Percentiles rank a stretch among this genome's conserved stretches.
phyloP scores from a whole-genome alignment of 768 basidiomycete species.

The Agaricus blazei region DNA sequence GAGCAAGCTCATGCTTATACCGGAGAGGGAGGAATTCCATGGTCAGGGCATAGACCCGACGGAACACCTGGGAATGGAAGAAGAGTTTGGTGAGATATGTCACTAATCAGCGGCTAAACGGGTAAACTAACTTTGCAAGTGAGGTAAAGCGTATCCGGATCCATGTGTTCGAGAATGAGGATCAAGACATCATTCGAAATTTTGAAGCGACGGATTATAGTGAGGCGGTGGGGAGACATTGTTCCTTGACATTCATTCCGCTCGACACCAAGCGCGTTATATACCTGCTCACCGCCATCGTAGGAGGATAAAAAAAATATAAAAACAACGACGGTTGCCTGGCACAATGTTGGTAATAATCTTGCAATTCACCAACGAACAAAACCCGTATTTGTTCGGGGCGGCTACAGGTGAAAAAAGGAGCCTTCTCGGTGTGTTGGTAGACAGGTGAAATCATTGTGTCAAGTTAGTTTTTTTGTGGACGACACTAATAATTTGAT shows the following conservation, averaged over 20 bases:
- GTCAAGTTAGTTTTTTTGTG: slow-evolving; percentile 45
- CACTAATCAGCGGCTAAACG: not conserved
- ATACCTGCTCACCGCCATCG: slow-evolving; percentile 34
- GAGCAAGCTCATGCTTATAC: slow-evolving; percentile 45
- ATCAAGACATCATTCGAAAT: slow-evolving; percentile 50
- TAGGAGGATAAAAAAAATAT: slow-evolving; percentile 39
- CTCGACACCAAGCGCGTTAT: slow-evolving; percentile 35
- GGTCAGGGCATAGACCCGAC: slow-evolving; percentile 37
- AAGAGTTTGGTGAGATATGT: not conserved
- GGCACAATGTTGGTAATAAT: slow-evolving; percentile 32
- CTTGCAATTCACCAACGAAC: slow-evolving; percentile 31
- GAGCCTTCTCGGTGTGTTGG: slow-evolving; percentile 24
- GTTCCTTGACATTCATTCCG: slow-evolving; percentile 26
- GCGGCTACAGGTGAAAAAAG: slow-evolving; percentile 19
- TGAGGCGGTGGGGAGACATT: slow-evolving; percentile 40
- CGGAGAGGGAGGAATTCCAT: slow-evolving; percentile 43
- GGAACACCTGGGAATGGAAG: slow-evolving; percentile 33
- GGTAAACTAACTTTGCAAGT: slow-evolving; percentile 36
- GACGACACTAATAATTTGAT: slow-evolving; percentile 28
- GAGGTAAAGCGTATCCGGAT: slow-evolving; percentile 42
- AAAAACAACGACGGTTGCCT: slow-evolving; percentile 39
- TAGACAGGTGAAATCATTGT: slow-evolving; percentile 48
- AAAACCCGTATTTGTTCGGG: slow-evolving; percentile 39
- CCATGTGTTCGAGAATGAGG: slow-evolving; percentile 41
- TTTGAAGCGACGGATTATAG: slow-evolving; percentile 39